Evolutionary conservation across 2,329 filamentous ascomycete species (phyloP), one percentile per base, ranked within the genome.

Genomic region (Saccharata proteae): DNA sequence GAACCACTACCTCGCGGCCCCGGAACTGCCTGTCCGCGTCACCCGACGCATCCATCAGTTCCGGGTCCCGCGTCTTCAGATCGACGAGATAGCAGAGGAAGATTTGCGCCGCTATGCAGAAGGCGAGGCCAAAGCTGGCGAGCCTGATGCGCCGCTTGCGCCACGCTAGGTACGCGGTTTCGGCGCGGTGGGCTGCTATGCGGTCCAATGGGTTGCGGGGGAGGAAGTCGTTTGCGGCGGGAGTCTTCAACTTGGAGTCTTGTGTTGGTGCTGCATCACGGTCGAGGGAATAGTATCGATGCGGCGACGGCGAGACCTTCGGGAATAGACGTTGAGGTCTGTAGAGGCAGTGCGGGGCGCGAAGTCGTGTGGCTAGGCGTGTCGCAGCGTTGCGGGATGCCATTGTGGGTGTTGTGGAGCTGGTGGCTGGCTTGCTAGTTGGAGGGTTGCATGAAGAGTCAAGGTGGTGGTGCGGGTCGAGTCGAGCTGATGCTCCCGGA

Each of bases 1-100:
- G 67, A 12, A 75, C 55, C 11, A 74, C 57, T 4, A 72, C 65
- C 26, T 68, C 64, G 41, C 71, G 69, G 31, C 66, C 66, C 37
- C 65, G 62, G 36, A 70, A 68, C 12, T 37, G 27, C 5, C 45
- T 40, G 3, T 34, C 19, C 30, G 30, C 39, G 18, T 55, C 44
- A 4, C 44, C 42, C 6, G 46, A 41, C 16, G 52, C 46, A 33
- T 58, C 55, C 16, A 27, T 24, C 15, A 24, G 32, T 10, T 36
- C 37, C 19, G 37, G 15, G n/a, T 12, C 14, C 12, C 16, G 20
- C 16, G 30, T 35, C 15, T 26, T 22, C 19, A 35, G 17, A 2
- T 36, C 27, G 14, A 47, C 49, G 24, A 52, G 26, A 18, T 52
- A 49, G 49, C 47, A 51, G 4, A 57, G 38, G 34, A 56, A 37